Evolutionary conservation across 257 asterid genomes (phyloP).

Genomic region (Solanum chmielewskii): DNA sequence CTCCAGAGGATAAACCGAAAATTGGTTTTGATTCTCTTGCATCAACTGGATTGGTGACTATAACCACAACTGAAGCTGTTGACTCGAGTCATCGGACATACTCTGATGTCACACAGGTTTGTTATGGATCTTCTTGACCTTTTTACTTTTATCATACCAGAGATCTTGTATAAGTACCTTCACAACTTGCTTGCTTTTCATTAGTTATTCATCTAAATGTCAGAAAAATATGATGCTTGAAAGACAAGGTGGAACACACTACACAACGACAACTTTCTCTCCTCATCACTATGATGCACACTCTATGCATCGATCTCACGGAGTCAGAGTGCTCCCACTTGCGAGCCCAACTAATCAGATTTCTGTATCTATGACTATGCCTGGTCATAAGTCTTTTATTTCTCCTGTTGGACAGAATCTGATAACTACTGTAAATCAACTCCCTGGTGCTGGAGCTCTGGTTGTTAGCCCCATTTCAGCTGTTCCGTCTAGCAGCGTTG

Average conservation of each 20-base stretch:
- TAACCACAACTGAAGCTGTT: constrained; percentile 39
- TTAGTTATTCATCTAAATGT: neutral
- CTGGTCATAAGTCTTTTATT: constrained; percentile 22
- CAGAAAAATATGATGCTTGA: constrained; percentile 1
- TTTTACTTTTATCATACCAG: neutral
- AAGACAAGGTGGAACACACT: neutral
- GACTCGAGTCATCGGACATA: constrained; percentile 20
- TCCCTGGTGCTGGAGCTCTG: constrained; percentile 17
- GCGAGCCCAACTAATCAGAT: constrained; percentile 10
- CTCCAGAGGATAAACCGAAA: constrained; percentile 20
- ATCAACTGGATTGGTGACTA: constrained; percentile 46
- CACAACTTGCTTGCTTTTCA: neutral
- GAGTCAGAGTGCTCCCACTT: constrained; percentile 8
- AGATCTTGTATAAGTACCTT: neutral
- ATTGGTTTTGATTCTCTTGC: constrained; percentile 56
- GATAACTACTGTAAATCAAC: constrained; percentile 16
- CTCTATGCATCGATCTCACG: constrained; percentile 6
- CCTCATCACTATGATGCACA: neutral
- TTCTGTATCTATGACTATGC: constrained; percentile 20
- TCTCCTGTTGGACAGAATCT: constrained; percentile 26
- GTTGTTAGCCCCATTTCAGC: constrained; percentile 17
- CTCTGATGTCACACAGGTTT: constrained; percentile 34
- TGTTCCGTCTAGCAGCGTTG: constrained; percentile 19
- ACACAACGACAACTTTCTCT: neutral
- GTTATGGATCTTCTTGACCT: neutral